Evolutionary conservation across 2,329 filamentous ascomycete species (phyloP), one percentile per base, ranked within the genome.

Genomic region (Cercospora brassicicola): DNA sequence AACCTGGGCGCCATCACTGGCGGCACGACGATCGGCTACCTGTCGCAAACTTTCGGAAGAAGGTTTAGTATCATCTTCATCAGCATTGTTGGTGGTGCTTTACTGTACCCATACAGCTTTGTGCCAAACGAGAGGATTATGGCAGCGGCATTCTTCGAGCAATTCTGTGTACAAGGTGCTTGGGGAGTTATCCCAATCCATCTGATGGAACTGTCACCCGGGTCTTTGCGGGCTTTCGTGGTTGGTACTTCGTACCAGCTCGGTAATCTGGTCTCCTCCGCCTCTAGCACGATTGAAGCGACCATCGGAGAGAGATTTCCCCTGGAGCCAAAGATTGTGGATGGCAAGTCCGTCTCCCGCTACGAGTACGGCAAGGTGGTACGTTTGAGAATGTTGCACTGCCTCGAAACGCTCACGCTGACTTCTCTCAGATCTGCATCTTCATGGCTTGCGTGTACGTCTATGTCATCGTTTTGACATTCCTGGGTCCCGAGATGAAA

Each of bases 381-480:
- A 71, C 92, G 90, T 96, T 75, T 92, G 93, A 78, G 11, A 53
- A 20, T 36, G 3, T 26, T 23, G 20, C 11, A 33, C 15, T 13
- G 18, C 26, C n/a, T n/a, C 23, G n/a, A 30, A 15, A 9, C 30
- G 48, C 36, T 26, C 6, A 15, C 39, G 23, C 61, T 68, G 13
- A 67, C 51, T 65, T 28, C 39, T 39, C 30, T 26, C 31, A 70
- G 67, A 74, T 73, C 66, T 73, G 70, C 57, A 77, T 77, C 76
- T 96, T 97, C 80, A 93, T 97, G 91, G 93, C 85, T 0, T 93
- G 90, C 73, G 92, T 96, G 0, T 96, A 83, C 73, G 86, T 81
- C 1, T 89, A 89, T 76, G 81, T 85, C 4, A 87, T 89, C 68
- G 8, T 89, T 2, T 76, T 92, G 64, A 89, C 89, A 0, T 78